Base-by-base conservation (phyloP, 805 yeast genomes). In the Saturnispora zaruensis region DNA sequence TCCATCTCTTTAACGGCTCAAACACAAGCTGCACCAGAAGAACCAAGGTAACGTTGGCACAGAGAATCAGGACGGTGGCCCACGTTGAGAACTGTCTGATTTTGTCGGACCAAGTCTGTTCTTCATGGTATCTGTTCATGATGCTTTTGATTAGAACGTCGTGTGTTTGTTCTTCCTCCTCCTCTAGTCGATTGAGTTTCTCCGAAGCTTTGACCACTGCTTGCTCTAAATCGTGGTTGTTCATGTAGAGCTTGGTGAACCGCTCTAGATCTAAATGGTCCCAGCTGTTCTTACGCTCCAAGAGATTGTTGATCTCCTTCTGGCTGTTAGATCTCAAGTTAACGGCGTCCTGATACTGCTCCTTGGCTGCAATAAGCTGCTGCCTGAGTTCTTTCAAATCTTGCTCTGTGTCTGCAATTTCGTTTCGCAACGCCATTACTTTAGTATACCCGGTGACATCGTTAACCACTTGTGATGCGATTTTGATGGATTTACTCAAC, bases 31-130 rank as follows among this genome's bases (percentile, higher is more conserved):
- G 96, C 16, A 95, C 93, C 6, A 86, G 71, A 3, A 89, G 60
- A 55, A 93, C 89, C 25, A 95, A 65, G 7, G 85, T 46, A 24
- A 91, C 75, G 68, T 93, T 93, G 55, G 88, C 76, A 1, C 88
- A 93, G 95, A 90, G 88, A 41, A 93, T 72, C 4, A 82, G 69
- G 75, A 93, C 81, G 0, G 99, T 93, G 2, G 98, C 99, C 95
- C 96, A 93, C 0, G 98, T 90, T 5, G 96, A 87, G 5, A 95
- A 88, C 56, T 90, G 77, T 53, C 99, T 73, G 52, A 93, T 93
- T 66, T 90, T 90, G 67, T 93, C 99, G 2, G 96, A 87, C 98
- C 99, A 93, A 6, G 93, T 80, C 66, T 93, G 98, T 61, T 93
- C 99, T 64, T 93, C 98, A 55, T 91, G 96, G 60, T 93, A 93